Base-by-base conservation (phyloP, 1,284 basidiomycete species). In the Tausonia pullulans region DNA sequence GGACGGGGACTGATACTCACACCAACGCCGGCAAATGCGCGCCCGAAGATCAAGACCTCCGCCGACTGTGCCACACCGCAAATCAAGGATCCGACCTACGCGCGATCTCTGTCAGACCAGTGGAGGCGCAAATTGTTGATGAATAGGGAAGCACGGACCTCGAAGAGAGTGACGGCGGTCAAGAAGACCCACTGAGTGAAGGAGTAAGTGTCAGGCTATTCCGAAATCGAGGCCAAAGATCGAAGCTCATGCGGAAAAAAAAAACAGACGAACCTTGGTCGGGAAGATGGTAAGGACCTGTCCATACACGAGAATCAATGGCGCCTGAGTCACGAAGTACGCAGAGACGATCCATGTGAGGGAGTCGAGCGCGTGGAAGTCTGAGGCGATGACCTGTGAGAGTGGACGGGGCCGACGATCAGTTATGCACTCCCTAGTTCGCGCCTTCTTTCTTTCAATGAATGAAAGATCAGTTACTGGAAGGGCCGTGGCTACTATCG, bases 11-110 rank as follows among this genome's bases (percentile, higher is more conserved):
- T 27, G 27, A 27, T 27, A 27, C 27, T 27, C 0, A 71, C 74
- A 5, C 73, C 74, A 1, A 69, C 64, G 4, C 75, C 72, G 11
- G 73, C 70, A 44, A 82, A 71, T 0, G 80, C 80, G 53, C 81
- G 74, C 0, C 79, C 79, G 56, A 81, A 75, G 68, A 83, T 82
- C 57, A 82, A 70, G 49, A 78, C 70, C 45, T 69, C 63, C 68
- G 75, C 73, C 45, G 63, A 67, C 43, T 71, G 76, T 0, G 81
- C 74, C 11, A 80, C 77, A n/a, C 77, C 82, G 66, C 81, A 82
- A 39, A 83, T 70, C 44, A 81, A 72, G 8, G 76, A 78, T 10
- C 81, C 81, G 58, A 76, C 54, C 61, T 79, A 78, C 64, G 79
- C 27, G 51, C 51, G 27, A 57, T 50, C 40, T 41, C 13, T 16